These are phyloP conservation scores for Melanomma pulvis-pyrius DNA, from an alignment of 495 filamentous ascomycete genomes.

Conservation along the genomic window DNA sequence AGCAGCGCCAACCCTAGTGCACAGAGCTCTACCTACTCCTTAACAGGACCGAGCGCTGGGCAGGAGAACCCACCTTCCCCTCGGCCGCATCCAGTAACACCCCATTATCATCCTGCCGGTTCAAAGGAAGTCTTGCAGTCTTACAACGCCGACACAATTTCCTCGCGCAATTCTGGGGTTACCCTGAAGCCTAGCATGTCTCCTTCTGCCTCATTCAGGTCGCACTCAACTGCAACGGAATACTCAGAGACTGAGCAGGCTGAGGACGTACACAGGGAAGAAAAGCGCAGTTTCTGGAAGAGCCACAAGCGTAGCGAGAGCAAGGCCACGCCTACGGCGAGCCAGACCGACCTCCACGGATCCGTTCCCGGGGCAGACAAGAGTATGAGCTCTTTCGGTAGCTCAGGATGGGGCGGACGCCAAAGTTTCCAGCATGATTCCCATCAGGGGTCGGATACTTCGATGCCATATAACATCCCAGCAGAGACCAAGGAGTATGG, in stretches of 20 bases:
- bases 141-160: constrained; percentile 23
- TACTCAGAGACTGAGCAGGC: constrained; percentile 73
- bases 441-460: constrained; percentile 42
- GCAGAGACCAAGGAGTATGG: constrained; percentile 49
- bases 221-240: constrained; percentile 74
- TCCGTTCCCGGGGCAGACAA: constrained; percentile 66
- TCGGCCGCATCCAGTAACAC: constrained; percentile 49
- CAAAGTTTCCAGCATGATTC: constrained; percentile 63
- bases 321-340: constrained; percentile 34
- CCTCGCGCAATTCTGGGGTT: constrained; percentile 46
- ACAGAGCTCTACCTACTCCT: constrained; percentile 39
- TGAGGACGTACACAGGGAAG: constrained; percentile 53
- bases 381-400: constrained; percentile 71
- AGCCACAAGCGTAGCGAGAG: constrained; percentile 36
- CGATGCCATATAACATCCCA: neutral
- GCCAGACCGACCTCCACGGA: constrained; percentile 51
- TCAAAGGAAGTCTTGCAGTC: constrained; percentile 24
- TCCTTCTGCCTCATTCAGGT: constrained; percentile 68
- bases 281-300: constrained; percentile 33
- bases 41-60: constrained; percentile 61
- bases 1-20: constrained; percentile 37
- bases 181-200: constrained; percentile 65
- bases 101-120: constrained; percentile 42
- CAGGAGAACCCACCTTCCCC: constrained; percentile 30
- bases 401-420: constrained; percentile 52